phyloP scores from a whole-genome alignment of 1,139 yeast genomes.

The Spathaspora sp. region DNA sequence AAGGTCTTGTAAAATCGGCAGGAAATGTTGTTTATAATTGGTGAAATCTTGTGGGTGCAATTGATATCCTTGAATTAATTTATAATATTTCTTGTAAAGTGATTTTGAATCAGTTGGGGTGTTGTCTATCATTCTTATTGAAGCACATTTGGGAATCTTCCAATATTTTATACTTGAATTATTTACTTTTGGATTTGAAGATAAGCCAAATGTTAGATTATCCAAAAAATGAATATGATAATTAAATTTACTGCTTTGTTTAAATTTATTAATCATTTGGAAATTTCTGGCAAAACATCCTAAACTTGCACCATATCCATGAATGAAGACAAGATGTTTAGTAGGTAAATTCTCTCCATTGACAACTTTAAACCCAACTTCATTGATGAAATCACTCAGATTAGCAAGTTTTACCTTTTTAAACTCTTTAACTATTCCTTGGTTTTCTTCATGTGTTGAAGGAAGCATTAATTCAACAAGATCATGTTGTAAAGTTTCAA shows the following conservation, averaged over 20 bases:
- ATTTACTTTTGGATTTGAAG: slow-evolving; percentile 57
- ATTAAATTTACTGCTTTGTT: slow-evolving; percentile 34
- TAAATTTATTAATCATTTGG: slow-evolving; percentile 43
- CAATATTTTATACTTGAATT: slow-evolving; percentile 16
- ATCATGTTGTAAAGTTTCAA: slow-evolving; percentile 33
- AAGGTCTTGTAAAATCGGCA: slow-evolving; percentile 39
- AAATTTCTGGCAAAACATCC: slow-evolving; percentile 85
- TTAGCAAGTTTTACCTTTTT: slow-evolving; percentile 26
- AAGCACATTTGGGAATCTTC: slow-evolving; percentile 28
- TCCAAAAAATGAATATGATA: slow-evolving; percentile 72
- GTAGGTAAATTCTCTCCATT: slow-evolving; percentile 21
- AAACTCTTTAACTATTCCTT: slow-evolving; percentile 19
- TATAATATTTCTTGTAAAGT: slow-evolving; percentile 43
- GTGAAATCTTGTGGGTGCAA: slow-evolving; percentile 27
- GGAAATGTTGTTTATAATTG: slow-evolving; percentile 36
- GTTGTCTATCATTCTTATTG: slow-evolving; percentile 30
- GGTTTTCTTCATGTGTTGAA: slow-evolving; percentile 19
- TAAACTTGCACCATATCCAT: slow-evolving; percentile 90
- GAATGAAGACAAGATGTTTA: slow-evolving; percentile 65
- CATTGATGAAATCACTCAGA: slow-evolving; percentile 34
- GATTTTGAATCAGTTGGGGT: slow-evolving; percentile 29
- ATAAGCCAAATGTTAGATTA: slow-evolving; percentile 80
- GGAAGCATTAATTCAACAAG: slow-evolving; percentile 40
- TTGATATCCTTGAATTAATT: slow-evolving; percentile 36
- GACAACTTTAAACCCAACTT: slow-evolving; percentile 31